Evolutionary conservation across 306 rosid genomes (phyloP), one percentile per base, ranked within the genome.

Genomic region (Quercus aquifolioides): DNA sequence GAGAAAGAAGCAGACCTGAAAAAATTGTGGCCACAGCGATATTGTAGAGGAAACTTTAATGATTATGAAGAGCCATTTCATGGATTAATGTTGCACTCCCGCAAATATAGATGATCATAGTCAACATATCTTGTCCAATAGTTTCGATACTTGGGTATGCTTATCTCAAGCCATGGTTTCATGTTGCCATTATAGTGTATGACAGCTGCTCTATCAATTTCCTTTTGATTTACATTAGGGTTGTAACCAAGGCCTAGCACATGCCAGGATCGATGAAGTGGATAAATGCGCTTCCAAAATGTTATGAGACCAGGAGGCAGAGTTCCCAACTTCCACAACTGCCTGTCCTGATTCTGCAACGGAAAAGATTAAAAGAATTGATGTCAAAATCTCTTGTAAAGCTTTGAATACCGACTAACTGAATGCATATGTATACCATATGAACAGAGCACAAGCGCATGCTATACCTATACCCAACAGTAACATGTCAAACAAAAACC

Each of bases 151-250:
- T 89, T 92, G 76, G 98, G 90, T 74, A 94, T 89, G 85, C 96
- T 92, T 78, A 92, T 92, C 91, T 94, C 98, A 62, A 94, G 92
- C 98, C 98, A 94, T 6, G 98, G 98, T 85, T 94, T 94, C 97
- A 94, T 46, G 94, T 94, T 94, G 49, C 98, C 98, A 12, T 94
- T 94, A 79, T 90, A 94, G 86, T 94, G 98, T 69, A 92, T 43
- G 69, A 94, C 98, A 30, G 98, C 96, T 69, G 98, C 88, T 74
- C 86, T 89, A 21, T 89, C 97, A 1, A 92, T 88, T 12, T 92
- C 96, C 76, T 77, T 87, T 76, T 84, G 94, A 84, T 54, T 82
- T 21, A 92, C 88, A 31, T 76, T 89, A 33, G 94, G 90, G 74
- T 92, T 86, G 88, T 92, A 92, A 73, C 97, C 98, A 46, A 94